Base-by-base conservation (phyloP, 805 yeast genomes). In the Saccharomyces eubayanus region DNA sequence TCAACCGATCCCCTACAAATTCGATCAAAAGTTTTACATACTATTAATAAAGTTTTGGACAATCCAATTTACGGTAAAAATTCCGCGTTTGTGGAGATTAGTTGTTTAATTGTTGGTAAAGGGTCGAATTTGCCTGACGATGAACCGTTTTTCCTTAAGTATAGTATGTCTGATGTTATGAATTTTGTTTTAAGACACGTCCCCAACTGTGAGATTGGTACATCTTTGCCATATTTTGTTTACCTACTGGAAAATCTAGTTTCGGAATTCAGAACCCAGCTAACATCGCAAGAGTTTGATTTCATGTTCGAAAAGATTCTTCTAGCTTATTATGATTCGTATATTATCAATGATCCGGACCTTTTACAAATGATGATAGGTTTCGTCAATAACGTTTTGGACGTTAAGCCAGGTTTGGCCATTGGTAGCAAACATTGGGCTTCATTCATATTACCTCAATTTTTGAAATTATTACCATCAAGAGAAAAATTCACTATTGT, bases 291-390 rank as follows among this genome's bases (percentile, higher is more conserved):
- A 0, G 62, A 64, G 8, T 66, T 79, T 30, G 71, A 69, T 29
- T 67, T 64, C 6, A 62, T 80, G 11, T 59, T 81, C 5, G 57
- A 70, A 10, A 59, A 66, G 27, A 64, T 78, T 2, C 76, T 81
- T 51, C 55, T 75, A 2, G 59, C 65, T 2, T 71, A 69, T 45
- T 57, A 67, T 48, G 56, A 74, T 9, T 62, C 59, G 1, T 49
- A 71, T 1, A 68, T 83, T 6, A 67, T 69, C 4, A 58, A 65
- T 1, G 91, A 86, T 63, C 84, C 87, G 0, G 91, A 86, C 61
- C 60, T 82, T 41, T 60, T 80, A 14, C 83, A 82, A 59, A 63
- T 78, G 1, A 68, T 80, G 10, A 67, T 83, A 14, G 77, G 75
- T n/a, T 66, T 85, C 41, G 74, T 83, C 49, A 69, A 79, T 8